A percentile compares a stretch with the other conserved stretches of the same genome.
Evolutionary conservation across 179 eudicot genomes (phyloP).

Genomic region (Silene noctiflora): DNA sequence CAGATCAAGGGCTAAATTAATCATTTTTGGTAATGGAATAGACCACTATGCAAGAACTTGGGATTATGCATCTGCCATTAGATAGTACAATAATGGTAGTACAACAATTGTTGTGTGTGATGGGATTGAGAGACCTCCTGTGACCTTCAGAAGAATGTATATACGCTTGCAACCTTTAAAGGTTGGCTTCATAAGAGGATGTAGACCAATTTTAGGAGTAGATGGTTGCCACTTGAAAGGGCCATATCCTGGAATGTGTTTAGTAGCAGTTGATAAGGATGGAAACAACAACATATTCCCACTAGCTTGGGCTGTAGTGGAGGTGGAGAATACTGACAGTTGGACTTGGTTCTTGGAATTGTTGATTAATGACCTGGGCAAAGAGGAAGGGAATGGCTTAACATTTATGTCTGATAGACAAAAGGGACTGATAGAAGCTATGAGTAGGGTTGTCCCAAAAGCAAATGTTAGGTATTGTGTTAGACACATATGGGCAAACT

Average conservation of each 20-base stretch:
- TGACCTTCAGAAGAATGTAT: background rate
- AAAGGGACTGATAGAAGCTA: conserved; percentile 8
- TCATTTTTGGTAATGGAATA: background rate
- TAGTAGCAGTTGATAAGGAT: background rate
- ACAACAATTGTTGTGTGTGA: background rate
- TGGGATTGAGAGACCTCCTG: background rate
- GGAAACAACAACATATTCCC: conserved; percentile 12
- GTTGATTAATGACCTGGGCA: background rate
- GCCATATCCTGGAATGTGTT: background rate
- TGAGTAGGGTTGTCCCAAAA: background rate
- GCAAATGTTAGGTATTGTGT: background rate
- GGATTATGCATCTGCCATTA: background rate
- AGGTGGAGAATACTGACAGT: background rate
- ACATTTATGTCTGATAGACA: conserved; percentile 17
- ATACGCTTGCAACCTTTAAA: conserved; percentile 4
- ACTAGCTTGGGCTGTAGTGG: conserved; percentile 3
- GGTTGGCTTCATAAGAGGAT: background rate
- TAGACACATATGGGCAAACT: background rate
- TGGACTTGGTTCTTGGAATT: conserved; percentile 3
- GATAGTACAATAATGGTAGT: background rate
- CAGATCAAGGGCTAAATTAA: background rate
- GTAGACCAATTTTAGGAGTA: conserved; percentile 7
- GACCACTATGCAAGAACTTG: conserved; percentile 11
- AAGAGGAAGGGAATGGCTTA: background rate
- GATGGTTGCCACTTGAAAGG: conserved; percentile 18